These are phyloP conservation scores for Aspergillus panamensis DNA, from an alignment of 495 filamentous ascomycete genomes.

Conservation along the genomic window DNA sequence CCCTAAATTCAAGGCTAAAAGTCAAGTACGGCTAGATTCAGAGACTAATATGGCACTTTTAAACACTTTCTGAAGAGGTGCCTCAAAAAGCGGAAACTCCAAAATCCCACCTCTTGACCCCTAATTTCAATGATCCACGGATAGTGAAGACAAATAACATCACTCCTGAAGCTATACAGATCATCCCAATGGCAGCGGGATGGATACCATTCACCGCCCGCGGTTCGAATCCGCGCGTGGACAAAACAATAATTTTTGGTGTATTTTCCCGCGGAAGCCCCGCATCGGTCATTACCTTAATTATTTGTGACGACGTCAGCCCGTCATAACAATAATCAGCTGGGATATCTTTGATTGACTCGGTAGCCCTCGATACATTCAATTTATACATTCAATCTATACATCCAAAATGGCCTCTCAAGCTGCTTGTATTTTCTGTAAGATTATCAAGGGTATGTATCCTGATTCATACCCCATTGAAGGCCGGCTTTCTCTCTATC, in stretches of 20 bases:
- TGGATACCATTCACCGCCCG: background rate
- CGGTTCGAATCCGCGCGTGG: background rate
- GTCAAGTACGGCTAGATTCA: background rate
- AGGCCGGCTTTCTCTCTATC: background rate
- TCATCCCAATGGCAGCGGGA: background rate
- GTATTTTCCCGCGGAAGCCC: background rate
- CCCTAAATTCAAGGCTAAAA: background rate
- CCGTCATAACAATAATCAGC: background rate
- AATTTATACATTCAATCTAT: background rate
- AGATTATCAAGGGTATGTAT: constrained; percentile 83
- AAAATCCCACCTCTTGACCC: background rate
- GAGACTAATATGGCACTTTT: background rate
- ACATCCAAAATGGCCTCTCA: constrained; percentile 36
- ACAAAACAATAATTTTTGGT: background rate
- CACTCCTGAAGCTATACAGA: background rate
- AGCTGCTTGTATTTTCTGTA: constrained; percentile 91
- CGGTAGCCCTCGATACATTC: background rate
- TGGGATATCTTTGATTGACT: background rate
- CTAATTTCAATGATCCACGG: background rate
- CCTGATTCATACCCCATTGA: background rate
- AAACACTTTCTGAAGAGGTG: background rate
- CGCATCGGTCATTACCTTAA: no score
- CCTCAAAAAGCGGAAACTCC: background rate
- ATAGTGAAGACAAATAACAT: background rate
- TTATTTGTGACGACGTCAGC: constrained; percentile 6